These are phyloP conservation scores for Monosporozyma solicola DNA, from an alignment of 805 yeast species.

Conservation along the genomic window DNA sequence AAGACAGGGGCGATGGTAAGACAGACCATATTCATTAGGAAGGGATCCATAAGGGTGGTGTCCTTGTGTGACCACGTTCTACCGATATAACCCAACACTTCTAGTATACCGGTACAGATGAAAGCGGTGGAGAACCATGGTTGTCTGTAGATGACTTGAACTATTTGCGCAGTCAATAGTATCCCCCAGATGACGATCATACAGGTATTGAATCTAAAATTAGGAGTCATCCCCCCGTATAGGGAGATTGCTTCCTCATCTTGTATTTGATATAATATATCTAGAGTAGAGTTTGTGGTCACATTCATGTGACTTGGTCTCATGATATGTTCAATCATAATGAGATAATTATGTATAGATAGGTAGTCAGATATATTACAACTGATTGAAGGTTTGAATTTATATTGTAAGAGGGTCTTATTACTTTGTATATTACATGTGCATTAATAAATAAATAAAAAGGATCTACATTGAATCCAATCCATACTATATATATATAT, in stretches of 20 bases:
- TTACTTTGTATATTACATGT: too few species aligned
- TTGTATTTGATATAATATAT: conserved; percentile 36
- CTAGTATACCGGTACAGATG: conserved; percentile 47
- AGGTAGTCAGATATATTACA: too few species aligned
- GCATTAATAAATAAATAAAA: too few species aligned
- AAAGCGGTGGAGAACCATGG: conserved; percentile 60
- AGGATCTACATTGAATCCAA: too few species aligned
- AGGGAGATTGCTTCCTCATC: conserved; percentile 20
- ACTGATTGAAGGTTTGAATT: too few species aligned
- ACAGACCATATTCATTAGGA: conserved; percentile 54
- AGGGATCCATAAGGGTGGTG: conserved; percentile 32
- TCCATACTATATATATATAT: too few species aligned
- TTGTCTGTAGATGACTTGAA: conserved; percentile 42
- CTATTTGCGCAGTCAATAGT: conserved; percentile 35
- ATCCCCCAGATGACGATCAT: conserved; percentile 48
- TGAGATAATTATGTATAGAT: neutral
- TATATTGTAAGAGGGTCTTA: too few species aligned
- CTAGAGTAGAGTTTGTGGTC: conserved; percentile 27
- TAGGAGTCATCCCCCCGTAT: conserved; percentile 42
- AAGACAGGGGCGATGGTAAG: conserved; percentile 77
- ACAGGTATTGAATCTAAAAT: conserved; percentile 47
- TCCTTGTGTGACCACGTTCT: conserved; percentile 40
- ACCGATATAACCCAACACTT: conserved; percentile 60
- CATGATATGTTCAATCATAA: neutral
- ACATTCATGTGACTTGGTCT: neutral